phyloP scores from a whole-genome alignment of 768 basidiomycete genomes.

The Galerina sulciceps region DNA sequence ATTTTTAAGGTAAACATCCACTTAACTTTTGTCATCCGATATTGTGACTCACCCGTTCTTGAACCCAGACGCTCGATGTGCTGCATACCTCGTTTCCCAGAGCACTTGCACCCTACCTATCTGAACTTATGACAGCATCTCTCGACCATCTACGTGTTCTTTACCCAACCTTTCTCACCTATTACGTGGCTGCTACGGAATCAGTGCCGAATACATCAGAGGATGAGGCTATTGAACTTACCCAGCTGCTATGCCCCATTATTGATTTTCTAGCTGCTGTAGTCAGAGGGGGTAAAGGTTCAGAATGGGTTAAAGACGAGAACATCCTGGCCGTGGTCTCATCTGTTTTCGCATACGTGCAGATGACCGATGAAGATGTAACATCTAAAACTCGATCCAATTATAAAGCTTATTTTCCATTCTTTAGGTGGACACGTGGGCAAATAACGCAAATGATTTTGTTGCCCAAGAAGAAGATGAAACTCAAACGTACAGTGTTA shows the following conservation, averaged over 20 bases:
- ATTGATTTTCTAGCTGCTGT: constrained; percentile 79
- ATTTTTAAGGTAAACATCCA: constrained; percentile 72
- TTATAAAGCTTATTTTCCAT: constrained; percentile 1
- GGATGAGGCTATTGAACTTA: constrained; percentile 76
- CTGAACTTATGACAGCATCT: constrained; percentile 59
- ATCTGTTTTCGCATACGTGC: constrained; percentile 69
- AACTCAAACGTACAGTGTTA: constrained; percentile 76
- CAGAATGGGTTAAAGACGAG: constrained; percentile 61
- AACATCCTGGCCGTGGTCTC: constrained; percentile 57
- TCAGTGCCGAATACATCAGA: constrained; percentile 69
- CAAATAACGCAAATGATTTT: constrained; percentile 87
- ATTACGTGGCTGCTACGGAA: constrained; percentile 62
- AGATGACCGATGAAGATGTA: constrained; percentile 92
- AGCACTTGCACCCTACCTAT: constrained; percentile 64
- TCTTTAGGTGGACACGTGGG: constrained; percentile 87
- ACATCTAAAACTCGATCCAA: constrained; percentile 24
- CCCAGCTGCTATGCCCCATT: constrained; percentile 77
- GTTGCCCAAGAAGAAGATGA: constrained; percentile 96
- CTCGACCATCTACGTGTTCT: constrained; percentile 63
- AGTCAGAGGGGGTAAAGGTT: constrained; percentile 65
- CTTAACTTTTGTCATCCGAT: not conserved
- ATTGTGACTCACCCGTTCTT: not conserved
- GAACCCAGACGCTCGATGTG: constrained; percentile 71
- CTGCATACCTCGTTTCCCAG: constrained; percentile 85
- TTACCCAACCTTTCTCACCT: constrained; percentile 62